Base-by-base conservation (phyloP, 75 land plant species). In the Pinus tabuliformis region DNA sequence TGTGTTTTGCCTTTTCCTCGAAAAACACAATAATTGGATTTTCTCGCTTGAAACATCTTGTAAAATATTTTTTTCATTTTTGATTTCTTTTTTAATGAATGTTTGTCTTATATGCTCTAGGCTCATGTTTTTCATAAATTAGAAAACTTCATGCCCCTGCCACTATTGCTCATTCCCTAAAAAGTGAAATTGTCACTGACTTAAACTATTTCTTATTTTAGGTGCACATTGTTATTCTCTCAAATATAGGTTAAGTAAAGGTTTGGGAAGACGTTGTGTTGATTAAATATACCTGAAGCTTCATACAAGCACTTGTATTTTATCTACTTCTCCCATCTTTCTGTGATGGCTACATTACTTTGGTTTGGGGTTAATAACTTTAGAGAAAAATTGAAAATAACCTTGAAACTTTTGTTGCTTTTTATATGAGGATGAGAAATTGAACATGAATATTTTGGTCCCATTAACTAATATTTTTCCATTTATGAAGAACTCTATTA, bases 161-260 rank as follows among this genome's bases (percentile, higher is more conserved):
- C 18, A 5, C 18, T 30, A 39, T 5, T 66, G 6, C 52, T 42
- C 52, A 68, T 42, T 42, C 11, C n/a, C 42, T n/a, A n/a, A n/a
- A n/a, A n/a, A n/a, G n/a, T n/a, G n/a, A n/a, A n/a, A n/a, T n/a
- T n/a, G n/a, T n/a, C n/a, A n/a, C n/a, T n/a, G n/a, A n/a, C n/a
- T n/a, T n/a, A n/a, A n/a, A n/a, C n/a, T n/a, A n/a, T n/a, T n/a
- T 63, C 1, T 17, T 59, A 9, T 37, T 75, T 78, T 68, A 97
- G 99, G 95, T 86, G 89, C 99, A 52, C 84, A 95, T 72, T 84
- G 98, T 18, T 96, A 92, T 77, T 92, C 95, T 36, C 85, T 97
- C 2, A 98, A 97, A 78, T 95, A 93, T 14, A 91, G 92, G 78
- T 80, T 97, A 57, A 89, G 92, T 45, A 92, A 83, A n/a, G n/a